Base-by-base conservation (phyloP, 768 basidiomycete genomes). In the Pisolithus microcarpus region DNA sequence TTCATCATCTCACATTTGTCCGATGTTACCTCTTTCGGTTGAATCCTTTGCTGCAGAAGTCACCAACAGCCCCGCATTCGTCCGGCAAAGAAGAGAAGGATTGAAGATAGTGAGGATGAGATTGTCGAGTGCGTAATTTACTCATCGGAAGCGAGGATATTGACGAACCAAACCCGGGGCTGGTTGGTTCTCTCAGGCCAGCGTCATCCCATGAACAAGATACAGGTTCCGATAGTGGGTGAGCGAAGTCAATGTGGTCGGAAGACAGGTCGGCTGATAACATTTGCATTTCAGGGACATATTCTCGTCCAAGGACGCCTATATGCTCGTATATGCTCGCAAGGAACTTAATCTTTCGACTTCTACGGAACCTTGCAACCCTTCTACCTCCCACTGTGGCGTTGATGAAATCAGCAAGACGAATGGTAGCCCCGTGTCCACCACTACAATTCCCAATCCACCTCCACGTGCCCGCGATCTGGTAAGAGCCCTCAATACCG, bases 271-370 rank as follows among this genome's bases (percentile, higher is more conserved):
- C 34, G 36, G 43, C 54, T 58, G 39, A 54, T 11, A 34, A 44
- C 31, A 54, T 49, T 40, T 30, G 54, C 43, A 13, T 21, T 53
- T 48, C 58, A 79, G 76, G 53, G 71, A 74, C 37, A 75, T 87
- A 38, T 67, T 67, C 56, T 73, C 79, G 2, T 92, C 91, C 2
- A 87, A 79, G 67, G 91, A 96, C 58, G 91, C 91, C 6, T 96
- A 98, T 68, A 95, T 97, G 92, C 76, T 97, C 30, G 84, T 98
- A 49, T 98, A 97, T 66, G 77, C 80, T 36, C 79, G 81, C 10
- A 75, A 72, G 26, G 51, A 57, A 18, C 40, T 43, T 34, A 49
- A 51, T 2, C 18, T 15, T 26, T 38, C 38, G 50, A 24, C 42
- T 56, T 55, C 57, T 53, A 56, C 50, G 42, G 38, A 49, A 38